phyloP scores from a whole-genome alignment of 2,329 filamentous ascomycete species.

The Chaetomiaceae sp. region DNA sequence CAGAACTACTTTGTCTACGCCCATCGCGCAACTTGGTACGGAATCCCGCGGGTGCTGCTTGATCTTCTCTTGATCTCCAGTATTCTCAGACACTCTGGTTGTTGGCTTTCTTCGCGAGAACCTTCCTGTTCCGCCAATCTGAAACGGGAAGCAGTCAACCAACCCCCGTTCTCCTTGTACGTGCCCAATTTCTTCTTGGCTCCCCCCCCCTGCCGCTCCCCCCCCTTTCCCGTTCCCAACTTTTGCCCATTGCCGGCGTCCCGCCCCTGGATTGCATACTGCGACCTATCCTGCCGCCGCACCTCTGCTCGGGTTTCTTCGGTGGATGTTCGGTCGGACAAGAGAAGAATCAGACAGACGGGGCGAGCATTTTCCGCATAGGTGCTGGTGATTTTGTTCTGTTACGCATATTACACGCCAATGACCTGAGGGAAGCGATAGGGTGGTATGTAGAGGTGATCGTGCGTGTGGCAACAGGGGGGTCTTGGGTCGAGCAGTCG shows the following conservation, averaged over 20 bases:
- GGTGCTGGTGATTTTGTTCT: background rate
- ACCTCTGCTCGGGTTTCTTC: background rate
- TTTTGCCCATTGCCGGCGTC: conserved; percentile 9
- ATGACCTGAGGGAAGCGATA: background rate
- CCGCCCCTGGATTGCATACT: conserved; percentile 7
- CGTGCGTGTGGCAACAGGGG: conserved; percentile 25
- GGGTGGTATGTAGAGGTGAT: background rate
- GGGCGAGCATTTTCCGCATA: background rate
- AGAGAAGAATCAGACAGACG: background rate
- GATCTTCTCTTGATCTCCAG: conserved; percentile 36
- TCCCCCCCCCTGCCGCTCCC: conserved; percentile 5
- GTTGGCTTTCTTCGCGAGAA: conserved; percentile 9
- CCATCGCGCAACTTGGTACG: conserved; percentile 6
- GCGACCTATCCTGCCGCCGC: conserved; percentile 6
- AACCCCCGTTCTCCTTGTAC: conserved; percentile 14
- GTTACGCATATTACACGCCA: background rate
- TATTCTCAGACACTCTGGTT: conserved; percentile 29
- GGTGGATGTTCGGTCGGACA: background rate
- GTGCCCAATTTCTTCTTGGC: conserved; percentile 17
- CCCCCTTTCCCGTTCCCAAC: conserved; percentile 11
- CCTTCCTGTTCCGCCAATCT: conserved; percentile 33
- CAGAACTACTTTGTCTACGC: conserved; percentile 5
- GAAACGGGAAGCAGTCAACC: conserved; percentile 34
- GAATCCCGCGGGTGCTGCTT: conserved; percentile 27
- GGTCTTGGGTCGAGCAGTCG: conserved; percentile 33